Percentiles rank a stretch among this genome's conserved stretches.
These are phyloP conservation scores for Epichloe uncinata DNA, from an alignment of 2,329 filamentous ascomycete genomes.

Conservation along the genomic window DNA sequence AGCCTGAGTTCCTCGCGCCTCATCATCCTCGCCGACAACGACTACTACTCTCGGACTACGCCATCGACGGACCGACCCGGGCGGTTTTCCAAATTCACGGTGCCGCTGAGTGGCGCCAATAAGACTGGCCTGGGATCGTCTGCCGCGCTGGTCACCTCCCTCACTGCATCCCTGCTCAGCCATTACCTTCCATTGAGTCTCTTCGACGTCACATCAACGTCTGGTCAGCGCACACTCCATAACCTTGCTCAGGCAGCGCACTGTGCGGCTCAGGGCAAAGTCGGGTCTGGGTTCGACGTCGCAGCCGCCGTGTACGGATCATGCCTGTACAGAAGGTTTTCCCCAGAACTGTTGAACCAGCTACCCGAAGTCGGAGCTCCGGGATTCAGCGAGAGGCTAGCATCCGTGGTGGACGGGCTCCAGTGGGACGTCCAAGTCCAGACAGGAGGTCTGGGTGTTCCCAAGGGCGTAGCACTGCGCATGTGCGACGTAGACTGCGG, in stretches of 20 bases:
- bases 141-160: conserved; percentile 79
- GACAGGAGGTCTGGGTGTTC: conserved; percentile 58
- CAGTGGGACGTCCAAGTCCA: conserved; percentile 71
- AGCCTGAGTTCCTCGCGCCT: conserved; percentile 57
- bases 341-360: conserved; percentile 54
- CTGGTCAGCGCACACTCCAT: conserved; percentile 55
- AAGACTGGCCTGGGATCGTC: conserved; percentile 95
- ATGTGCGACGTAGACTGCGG: conserved; percentile 97
- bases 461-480: conserved; percentile 59
- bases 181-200: conserved; percentile 51
- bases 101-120: conserved; percentile 65
- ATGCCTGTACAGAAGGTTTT: conserved; percentile 87
- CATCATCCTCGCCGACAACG: conserved; percentile 85
- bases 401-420: conserved; percentile 49
- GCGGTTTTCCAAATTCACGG: conserved; percentile 66
- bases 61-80: conserved; percentile 16
- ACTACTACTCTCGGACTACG: conserved; percentile 71
- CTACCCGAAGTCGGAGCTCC: conserved; percentile 53
- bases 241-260: conserved; percentile 90
- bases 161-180: conserved; percentile 64
- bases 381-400: conserved; percentile 54
- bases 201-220: conserved; percentile 43
- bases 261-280: conserved; percentile 91
- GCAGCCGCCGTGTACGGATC: conserved; percentile 86
- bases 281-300: conserved; percentile 92